These are phyloP conservation scores for Dissoconium aciculare DNA, from an alignment of 2,329 filamentous ascomycete genomes.

Conservation along the genomic window DNA sequence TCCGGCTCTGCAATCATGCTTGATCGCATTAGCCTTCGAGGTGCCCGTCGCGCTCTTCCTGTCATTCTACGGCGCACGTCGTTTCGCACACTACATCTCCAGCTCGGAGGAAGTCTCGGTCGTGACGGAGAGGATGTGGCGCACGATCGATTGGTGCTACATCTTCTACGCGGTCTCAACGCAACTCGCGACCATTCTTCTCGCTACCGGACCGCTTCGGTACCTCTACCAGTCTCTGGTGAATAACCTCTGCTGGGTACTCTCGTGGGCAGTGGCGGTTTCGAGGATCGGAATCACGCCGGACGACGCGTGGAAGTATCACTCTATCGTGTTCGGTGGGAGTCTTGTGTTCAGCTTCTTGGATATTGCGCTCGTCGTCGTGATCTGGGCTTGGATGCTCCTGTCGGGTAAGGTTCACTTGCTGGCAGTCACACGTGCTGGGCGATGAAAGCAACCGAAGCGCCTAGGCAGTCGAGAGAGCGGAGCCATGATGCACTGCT, in stretches of 20 bases:
- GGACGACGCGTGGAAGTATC: slow-evolving; percentile 50
- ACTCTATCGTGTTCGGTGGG: slow-evolving; percentile 52
- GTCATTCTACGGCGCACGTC: slow-evolving; percentile 40
- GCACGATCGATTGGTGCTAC: slow-evolving; percentile 44
- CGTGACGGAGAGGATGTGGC: slow-evolving; percentile 54
- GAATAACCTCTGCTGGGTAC: slow-evolving; percentile 52
- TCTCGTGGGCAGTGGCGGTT: slow-evolving; percentile 56
- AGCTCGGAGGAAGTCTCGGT: slow-evolving; percentile 41
- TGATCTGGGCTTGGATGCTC: slow-evolving; percentile 39
- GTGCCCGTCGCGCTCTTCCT: slow-evolving; percentile 49
- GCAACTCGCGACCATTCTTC: slow-evolving; percentile 48
- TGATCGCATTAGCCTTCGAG: slow-evolving; percentile 43
- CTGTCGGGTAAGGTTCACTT: slow-evolving; percentile 31
- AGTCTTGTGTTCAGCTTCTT: slow-evolving; percentile 53
- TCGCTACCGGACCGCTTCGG: slow-evolving; percentile 50
- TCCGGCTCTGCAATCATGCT: slow-evolving; percentile 40
- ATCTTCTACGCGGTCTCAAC: slow-evolving; percentile 53
- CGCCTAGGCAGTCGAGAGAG: too few species aligned
- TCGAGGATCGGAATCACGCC: slow-evolving; percentile 34
- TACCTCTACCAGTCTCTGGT: slow-evolving; percentile 52
- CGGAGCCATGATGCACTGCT: too few species aligned
- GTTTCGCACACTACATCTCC: slow-evolving; percentile 50
- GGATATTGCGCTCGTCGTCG: slow-evolving; percentile 36
- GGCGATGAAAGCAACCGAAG: too few species aligned
- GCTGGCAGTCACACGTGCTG: too few species aligned